Conservation (phyloP, 805 yeast species). For the Candida bentonensis region DNA sequence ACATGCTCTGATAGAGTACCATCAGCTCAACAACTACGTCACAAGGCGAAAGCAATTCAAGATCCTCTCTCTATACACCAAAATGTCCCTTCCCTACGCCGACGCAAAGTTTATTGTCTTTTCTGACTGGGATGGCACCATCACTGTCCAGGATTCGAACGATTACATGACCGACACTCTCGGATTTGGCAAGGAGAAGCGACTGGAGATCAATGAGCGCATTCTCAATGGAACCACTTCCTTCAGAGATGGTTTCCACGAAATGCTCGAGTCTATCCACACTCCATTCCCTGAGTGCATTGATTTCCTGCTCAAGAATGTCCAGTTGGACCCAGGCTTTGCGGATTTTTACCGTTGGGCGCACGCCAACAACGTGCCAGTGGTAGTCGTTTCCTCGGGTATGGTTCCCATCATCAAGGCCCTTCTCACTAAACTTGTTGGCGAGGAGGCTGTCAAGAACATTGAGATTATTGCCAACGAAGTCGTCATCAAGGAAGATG, state of each 20-base stretch:
- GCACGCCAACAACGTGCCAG: slow-evolving; percentile 53
- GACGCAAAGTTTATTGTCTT: slow-evolving; percentile 63
- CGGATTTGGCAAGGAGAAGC: slow-evolving; percentile 66
- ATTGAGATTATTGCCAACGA: slow-evolving; percentile 76
- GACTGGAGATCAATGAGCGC: slow-evolving; percentile 54
- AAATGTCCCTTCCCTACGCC: slow-evolving; percentile 17
- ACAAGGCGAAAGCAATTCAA: not conserved
- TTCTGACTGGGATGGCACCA: slow-evolving; percentile 98
- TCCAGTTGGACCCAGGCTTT: slow-evolving; percentile 85
- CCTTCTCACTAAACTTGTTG: slow-evolving; percentile 58
- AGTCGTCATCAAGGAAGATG: slow-evolving; percentile 39
- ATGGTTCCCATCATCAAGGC: slow-evolving; percentile 87
- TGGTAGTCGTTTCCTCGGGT: slow-evolving; percentile 81
- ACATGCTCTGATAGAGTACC: no score
- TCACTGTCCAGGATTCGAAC: slow-evolving; percentile 88
- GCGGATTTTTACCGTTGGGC: slow-evolving; percentile 72
- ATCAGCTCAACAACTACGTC: no score
- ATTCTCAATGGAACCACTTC: slow-evolving; percentile 54
- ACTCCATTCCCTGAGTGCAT: slow-evolving; percentile 75
- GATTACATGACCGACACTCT: slow-evolving; percentile 78
- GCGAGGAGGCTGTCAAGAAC: slow-evolving; percentile 54
- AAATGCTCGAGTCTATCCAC: slow-evolving; percentile 69
- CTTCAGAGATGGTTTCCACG: slow-evolving; percentile 61
- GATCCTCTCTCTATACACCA: not conserved
- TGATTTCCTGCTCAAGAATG: slow-evolving; percentile 44